Percentiles rank a stretch among this genome's conserved stretches.
These are phyloP conservation scores for Plasmodium coatneyi DNA, from an alignment of 169 alveolate genomes.

Conservation along the genomic window DNA sequence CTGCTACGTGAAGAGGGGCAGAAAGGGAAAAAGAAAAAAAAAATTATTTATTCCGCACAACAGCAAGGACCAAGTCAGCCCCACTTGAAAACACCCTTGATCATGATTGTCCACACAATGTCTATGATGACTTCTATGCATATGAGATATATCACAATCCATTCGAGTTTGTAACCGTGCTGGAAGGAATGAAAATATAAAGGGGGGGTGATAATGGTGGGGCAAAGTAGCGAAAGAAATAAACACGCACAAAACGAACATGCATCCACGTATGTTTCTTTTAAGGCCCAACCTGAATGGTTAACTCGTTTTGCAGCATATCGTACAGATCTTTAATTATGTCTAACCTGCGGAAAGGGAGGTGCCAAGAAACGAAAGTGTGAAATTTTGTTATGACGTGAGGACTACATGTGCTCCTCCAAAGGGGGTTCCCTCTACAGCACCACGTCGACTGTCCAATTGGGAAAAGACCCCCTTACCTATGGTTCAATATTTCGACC, in stretches of 20 bases:
- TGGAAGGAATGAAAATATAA: constrained; percentile 49
- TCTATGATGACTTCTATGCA: constrained; percentile 87
- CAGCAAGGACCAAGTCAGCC: constrained; percentile 51
- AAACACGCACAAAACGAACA: background rate
- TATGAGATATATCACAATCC: constrained; percentile 88
- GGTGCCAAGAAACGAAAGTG: background rate
- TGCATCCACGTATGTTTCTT: background rate
- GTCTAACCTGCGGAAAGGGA: constrained; percentile 77
- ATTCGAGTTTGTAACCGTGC: constrained; percentile 89
- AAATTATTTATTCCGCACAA: background rate
- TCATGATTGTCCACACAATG: constrained; percentile 88
- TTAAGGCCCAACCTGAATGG: constrained; percentile 77
- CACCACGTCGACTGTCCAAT: background rate
- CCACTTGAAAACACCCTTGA: constrained; percentile 86
- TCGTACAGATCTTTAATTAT: constrained; percentile 89
- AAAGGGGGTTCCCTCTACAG: background rate
- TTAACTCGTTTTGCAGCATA: constrained; percentile 87
- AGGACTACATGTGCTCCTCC: background rate
- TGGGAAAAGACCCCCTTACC: constrained; percentile 55
- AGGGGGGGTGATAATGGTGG: background rate
- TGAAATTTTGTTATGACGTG: background rate
- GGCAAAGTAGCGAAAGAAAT: background rate
- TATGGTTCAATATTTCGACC: constrained; percentile 87
- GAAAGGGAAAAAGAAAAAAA: background rate
- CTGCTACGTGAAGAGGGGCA: background rate